phyloP scores from a whole-genome alignment of 2,329 filamentous ascomycete species.

The Chaetomiaceae sp. region DNA sequence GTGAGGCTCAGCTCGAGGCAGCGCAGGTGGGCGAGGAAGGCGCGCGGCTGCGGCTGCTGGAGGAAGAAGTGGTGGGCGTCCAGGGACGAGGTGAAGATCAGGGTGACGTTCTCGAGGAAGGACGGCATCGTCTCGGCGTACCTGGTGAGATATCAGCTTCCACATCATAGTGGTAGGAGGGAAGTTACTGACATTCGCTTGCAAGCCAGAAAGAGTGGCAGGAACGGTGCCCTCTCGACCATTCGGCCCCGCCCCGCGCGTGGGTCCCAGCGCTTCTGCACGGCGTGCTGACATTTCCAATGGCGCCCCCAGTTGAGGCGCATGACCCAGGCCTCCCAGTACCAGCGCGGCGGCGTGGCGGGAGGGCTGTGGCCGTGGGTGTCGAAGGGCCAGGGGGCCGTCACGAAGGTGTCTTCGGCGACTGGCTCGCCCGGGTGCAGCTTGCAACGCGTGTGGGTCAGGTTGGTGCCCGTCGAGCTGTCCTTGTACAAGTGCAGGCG shows the following conservation, averaged over 20 bases:
- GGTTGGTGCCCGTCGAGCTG: background rate
- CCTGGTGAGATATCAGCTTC: conserved; percentile 6
- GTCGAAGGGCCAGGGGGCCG: conserved; percentile 9
- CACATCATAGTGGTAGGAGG: background rate
- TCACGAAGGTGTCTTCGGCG: conserved; percentile 1
- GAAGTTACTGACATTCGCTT: conserved; percentile 21
- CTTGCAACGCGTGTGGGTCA: conserved; percentile 8
- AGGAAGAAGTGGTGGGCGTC: conserved; percentile 24
- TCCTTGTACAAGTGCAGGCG: conserved; percentile 18
- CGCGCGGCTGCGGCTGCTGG: conserved; percentile 12
- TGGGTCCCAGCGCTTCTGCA: conserved; percentile 21
- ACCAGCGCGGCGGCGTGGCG: conserved; percentile 16
- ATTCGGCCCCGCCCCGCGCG: background rate
- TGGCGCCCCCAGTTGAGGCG: conserved; percentile 23
- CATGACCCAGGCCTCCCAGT: conserved; percentile 22
- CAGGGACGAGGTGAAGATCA: conserved; percentile 24
- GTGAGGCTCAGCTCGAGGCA: conserved; percentile 21
- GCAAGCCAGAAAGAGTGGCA: conserved; percentile 23
- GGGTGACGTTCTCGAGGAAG: conserved; percentile 23
- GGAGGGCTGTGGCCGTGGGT: background rate
- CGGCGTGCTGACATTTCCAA: conserved; percentile 23
- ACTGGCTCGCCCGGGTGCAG: background rate
- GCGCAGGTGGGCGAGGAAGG: conserved; percentile 13
- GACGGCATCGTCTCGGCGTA: conserved; percentile 21
- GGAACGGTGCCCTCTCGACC: conserved; percentile 11